These are phyloP conservation scores for Hypomyces rosellus DNA, from an alignment of 2,329 filamentous ascomycete species.

Conservation along the genomic window DNA sequence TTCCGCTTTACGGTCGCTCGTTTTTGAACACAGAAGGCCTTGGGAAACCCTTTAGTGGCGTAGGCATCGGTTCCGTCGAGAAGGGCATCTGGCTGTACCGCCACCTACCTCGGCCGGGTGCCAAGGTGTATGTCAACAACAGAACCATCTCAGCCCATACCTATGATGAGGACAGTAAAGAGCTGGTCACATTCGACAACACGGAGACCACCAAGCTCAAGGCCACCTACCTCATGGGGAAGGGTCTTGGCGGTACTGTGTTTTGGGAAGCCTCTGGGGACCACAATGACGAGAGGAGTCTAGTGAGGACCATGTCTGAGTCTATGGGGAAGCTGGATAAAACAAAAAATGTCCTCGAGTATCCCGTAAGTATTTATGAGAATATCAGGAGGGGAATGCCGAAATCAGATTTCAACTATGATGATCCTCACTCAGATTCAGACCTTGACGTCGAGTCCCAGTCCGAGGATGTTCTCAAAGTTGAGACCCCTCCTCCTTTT, in stretches of 20 bases:
- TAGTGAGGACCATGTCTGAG: constrained; percentile 49
- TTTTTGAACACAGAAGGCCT: constrained; percentile 63
- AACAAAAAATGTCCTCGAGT: constrained; percentile 46
- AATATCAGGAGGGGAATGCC: constrained; percentile 44
- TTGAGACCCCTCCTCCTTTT: no score
- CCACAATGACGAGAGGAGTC: constrained; percentile 41
- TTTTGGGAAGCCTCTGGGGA: constrained; percentile 82
- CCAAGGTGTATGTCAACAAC: constrained; percentile 50
- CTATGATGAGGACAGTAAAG: constrained; percentile 52
- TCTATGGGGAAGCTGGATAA: constrained; percentile 43
- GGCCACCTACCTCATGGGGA: constrained; percentile 53
- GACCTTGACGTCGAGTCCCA: no score
- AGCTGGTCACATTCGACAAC: constrained; percentile 67
- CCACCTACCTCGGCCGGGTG: constrained; percentile 56
- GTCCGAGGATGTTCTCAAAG: no score
- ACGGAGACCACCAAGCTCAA: constrained; percentile 54
- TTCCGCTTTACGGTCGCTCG: constrained; percentile 74
- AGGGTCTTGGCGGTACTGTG: constrained; percentile 66
- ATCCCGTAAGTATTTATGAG: constrained; percentile 50
- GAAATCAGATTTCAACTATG: no score
- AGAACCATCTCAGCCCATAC: constrained; percentile 61
- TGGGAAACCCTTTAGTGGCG: constrained; percentile 56
- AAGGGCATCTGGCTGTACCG: constrained; percentile 68
- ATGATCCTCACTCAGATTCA: no score
- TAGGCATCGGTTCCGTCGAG: constrained; percentile 53